Conservation (phyloP, 106 monocot species). For the Dendrobium huoshanense region DNA sequence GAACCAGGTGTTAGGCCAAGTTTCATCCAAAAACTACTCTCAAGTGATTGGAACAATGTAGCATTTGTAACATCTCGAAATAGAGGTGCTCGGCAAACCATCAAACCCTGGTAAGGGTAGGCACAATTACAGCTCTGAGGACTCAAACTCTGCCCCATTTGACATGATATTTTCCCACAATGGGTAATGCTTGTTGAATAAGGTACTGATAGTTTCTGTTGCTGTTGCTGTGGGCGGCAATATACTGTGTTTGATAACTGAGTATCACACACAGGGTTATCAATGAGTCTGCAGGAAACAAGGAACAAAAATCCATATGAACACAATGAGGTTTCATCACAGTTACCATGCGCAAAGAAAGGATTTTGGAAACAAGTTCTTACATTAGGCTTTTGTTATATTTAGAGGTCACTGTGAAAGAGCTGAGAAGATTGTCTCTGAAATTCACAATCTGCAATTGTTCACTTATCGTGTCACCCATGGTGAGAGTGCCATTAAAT, state of each 20-base stretch:
- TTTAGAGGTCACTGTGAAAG: not conserved
- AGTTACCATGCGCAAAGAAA: not conserved
- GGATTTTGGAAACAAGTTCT: slow-evolving; percentile 3
- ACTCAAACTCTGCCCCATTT: slow-evolving; percentile 28
- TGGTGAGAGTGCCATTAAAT: slow-evolving; percentile 47
- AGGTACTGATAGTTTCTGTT: slow-evolving; percentile 6
- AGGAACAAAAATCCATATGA: not conserved
- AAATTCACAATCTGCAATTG: slow-evolving; percentile 35
- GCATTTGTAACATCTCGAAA: slow-evolving; percentile 50
- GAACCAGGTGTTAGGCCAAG: slow-evolving; percentile 49
- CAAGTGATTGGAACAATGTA: slow-evolving; percentile 38
- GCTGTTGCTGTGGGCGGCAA: slow-evolving; percentile 31
- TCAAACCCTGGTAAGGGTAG: slow-evolving; percentile 47
- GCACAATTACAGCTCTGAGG: slow-evolving; percentile 53
- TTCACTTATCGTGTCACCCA: slow-evolving; percentile 31
- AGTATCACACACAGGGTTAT: slow-evolving; percentile 46
- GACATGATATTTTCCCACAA: slow-evolving; percentile 32
- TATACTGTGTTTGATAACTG: slow-evolving; percentile 16
- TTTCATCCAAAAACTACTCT: slow-evolving; percentile 48
- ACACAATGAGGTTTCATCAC: not conserved
- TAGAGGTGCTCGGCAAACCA: slow-evolving; percentile 53
- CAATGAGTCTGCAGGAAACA: slow-evolving; percentile 39
- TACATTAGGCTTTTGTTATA: slow-evolving; percentile 38
- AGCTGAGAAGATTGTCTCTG: slow-evolving; percentile 29
- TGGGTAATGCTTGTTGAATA: slow-evolving; percentile 49